These are phyloP conservation scores for Trichophyton mentagrophytes DNA, from an alignment of 2,329 filamentous ascomycete species.

Conservation along the genomic window DNA sequence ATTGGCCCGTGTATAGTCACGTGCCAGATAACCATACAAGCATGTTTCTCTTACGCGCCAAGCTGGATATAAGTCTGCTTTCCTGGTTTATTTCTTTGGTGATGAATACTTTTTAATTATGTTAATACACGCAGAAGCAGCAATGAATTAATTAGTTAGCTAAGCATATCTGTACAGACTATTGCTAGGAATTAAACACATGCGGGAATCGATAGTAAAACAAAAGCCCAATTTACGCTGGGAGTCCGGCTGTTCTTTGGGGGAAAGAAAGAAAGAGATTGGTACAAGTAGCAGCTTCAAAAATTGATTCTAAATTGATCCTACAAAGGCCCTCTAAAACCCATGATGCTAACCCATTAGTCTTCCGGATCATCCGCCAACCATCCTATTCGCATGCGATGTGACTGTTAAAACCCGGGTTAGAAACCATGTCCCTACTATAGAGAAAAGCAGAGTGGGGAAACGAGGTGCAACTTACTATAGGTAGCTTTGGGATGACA, in stretches of 20 bases:
- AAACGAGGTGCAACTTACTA: slow-evolving; percentile 48
- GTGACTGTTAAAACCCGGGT: slow-evolving; percentile 43
- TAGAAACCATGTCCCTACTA: slow-evolving; percentile 5
- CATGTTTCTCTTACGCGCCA: background rate
- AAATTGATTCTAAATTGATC: slow-evolving; percentile 6
- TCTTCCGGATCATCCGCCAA: slow-evolving; percentile 55
- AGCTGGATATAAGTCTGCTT: background rate
- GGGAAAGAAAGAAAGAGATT: background rate
- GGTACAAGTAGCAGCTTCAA: background rate
- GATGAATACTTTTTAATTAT: background rate
- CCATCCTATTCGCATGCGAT: slow-evolving; percentile 63
- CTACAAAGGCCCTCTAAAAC: background rate
- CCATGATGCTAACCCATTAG: background rate
- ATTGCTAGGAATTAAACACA: background rate
- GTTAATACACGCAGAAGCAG: background rate
- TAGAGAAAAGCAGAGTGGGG: background rate
- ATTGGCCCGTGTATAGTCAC: too few species aligned
- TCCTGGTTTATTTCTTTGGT: background rate
- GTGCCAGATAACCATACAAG: background rate
- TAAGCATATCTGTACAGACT: background rate
- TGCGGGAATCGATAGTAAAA: background rate
- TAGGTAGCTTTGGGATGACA: slow-evolving; percentile 90
- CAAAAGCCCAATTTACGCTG: background rate
- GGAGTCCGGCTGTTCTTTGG: background rate
- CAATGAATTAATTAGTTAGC: background rate